phyloP scores from a whole-genome alignment of 768 basidiomycete genomes.

The Tulasnella calospora region DNA sequence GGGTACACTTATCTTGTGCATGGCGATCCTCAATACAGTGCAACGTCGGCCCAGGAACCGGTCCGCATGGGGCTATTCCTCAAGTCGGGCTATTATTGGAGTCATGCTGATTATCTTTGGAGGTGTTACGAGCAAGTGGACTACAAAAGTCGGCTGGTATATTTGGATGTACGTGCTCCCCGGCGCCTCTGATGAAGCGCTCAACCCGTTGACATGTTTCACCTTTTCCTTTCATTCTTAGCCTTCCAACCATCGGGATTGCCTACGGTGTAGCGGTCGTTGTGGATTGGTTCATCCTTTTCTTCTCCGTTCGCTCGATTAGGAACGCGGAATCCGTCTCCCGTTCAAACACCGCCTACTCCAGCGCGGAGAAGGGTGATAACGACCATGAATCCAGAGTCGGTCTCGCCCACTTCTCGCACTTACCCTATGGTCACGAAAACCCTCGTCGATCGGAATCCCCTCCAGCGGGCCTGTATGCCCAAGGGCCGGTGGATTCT shows the following conservation, averaged over 20 bases:
- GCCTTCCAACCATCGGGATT: not conserved
- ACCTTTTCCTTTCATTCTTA: not conserved
- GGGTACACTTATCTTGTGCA: not conserved
- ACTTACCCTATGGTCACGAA: not conserved
- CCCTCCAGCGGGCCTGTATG: not conserved
- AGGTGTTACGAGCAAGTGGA: not conserved
- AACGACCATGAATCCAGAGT: not conserved
- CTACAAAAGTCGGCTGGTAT: not conserved
- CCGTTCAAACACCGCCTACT: not conserved
- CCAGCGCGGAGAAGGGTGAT: not conserved
- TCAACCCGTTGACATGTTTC: not conserved
- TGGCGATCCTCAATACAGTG: not conserved
- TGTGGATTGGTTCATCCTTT: not conserved
- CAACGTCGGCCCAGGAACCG: not conserved
- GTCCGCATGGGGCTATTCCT: not conserved
- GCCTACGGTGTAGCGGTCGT: not conserved
- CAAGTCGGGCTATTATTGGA: not conserved
- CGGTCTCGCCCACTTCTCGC: not conserved
- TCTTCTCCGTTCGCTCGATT: not conserved
- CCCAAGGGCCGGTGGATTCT: not conserved
- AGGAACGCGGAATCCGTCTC: not conserved
- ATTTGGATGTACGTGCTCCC: not conserved
- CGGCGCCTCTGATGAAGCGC: not conserved
- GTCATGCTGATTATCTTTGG: not conserved
- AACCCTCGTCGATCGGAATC: not conserved